Percentiles rank a stretch among this genome's conserved stretches.
phyloP scores from a whole-genome alignment of 75 land plant species.

The Larix kaempferi region DNA sequence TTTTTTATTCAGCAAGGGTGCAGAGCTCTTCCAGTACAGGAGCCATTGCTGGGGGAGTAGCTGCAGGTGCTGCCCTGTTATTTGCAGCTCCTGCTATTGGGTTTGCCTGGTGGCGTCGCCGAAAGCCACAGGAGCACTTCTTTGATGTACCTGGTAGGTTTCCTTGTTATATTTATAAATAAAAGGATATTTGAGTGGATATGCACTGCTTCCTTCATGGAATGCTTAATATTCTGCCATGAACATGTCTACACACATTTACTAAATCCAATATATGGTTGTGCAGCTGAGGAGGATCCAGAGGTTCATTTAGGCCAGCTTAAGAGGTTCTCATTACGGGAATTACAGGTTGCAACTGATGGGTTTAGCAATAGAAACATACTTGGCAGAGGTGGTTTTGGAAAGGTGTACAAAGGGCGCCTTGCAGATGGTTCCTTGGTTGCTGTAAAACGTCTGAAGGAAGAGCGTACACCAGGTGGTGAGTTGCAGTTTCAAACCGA shows the following conservation, averaged over 20 bases:
- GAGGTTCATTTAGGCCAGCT: constrained; percentile 90
- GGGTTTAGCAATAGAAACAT: constrained; percentile 61
- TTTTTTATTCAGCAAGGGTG: neutral
- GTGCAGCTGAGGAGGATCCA: constrained; percentile 87
- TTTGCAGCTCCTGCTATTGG: constrained; percentile 80
- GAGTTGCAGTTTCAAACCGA: constrained; percentile 72
- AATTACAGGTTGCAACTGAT: constrained; percentile 84
- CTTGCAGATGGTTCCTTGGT: constrained; percentile 83
- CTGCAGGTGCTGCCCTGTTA: constrained; percentile 80
- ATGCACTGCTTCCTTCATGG: neutral
- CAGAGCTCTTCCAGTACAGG: constrained; percentile 27
- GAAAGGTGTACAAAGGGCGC: constrained; percentile 76
- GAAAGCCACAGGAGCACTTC: constrained; percentile 70
- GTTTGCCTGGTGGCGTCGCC: constrained; percentile 72
- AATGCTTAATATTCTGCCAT: neutral
- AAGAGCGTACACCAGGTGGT: constrained; percentile 68
- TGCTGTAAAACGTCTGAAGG: constrained; percentile 83
- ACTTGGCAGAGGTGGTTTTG: constrained; percentile 68
- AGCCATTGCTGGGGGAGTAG: constrained; percentile 82
- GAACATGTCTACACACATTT: neutral
- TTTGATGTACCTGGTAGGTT: constrained; percentile 81
- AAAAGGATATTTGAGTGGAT: neutral
- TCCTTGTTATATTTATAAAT: neutral
- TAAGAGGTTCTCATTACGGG: constrained; percentile 78
- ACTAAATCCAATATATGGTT: neutral